Percentiles rank a stretch among this genome's conserved stretches.
Evolutionary conservation across 108 stramenopile species (phyloP).

Genomic region (Asterionellopsis glacialis): DNA sequence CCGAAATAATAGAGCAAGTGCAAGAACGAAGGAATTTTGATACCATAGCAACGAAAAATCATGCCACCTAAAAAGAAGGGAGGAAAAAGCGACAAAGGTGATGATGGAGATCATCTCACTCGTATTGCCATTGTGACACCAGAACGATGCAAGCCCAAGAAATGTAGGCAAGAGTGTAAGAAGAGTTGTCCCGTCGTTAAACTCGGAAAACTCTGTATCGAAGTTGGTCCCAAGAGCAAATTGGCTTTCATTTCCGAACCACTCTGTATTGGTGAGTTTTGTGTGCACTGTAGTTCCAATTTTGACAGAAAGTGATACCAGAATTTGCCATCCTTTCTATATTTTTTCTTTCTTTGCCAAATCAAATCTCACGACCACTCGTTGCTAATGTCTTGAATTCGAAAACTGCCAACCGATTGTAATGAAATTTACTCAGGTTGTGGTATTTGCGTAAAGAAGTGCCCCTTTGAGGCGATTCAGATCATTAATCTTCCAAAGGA

Average conservation of each 20-base stretch:
- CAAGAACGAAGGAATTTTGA: too few relatives aligned
- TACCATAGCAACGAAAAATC: too few relatives aligned
- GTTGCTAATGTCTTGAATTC: neutral
- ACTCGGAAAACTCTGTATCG: conserved; percentile 95
- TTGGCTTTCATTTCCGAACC: conserved; percentile 90
- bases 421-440: conserved; percentile 59
- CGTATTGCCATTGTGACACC: conserved; percentile 94
- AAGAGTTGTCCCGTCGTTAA: conserved; percentile 94
- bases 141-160: conserved; percentile 96
- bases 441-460: conserved; percentile 98
- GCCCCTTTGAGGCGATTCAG: conserved; percentile 96
- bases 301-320: too few relatives aligned
- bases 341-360: too few relatives aligned
- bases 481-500: conserved; percentile 99
- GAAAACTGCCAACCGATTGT: neutral
- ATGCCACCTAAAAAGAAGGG: conserved; percentile 76
- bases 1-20: too few relatives aligned
- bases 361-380: neutral
- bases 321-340: too few relatives aligned
- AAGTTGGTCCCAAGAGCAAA: conserved; percentile 88
- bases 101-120: conserved; percentile 63
- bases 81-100: conserved; percentile 9
- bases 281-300: too few relatives aligned
- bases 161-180: conserved; percentile 96
- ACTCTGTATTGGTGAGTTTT: conserved; percentile 77